phyloP scores from a whole-genome alignment of 164 flowering plant genomes.

The Sedum album region DNA sequence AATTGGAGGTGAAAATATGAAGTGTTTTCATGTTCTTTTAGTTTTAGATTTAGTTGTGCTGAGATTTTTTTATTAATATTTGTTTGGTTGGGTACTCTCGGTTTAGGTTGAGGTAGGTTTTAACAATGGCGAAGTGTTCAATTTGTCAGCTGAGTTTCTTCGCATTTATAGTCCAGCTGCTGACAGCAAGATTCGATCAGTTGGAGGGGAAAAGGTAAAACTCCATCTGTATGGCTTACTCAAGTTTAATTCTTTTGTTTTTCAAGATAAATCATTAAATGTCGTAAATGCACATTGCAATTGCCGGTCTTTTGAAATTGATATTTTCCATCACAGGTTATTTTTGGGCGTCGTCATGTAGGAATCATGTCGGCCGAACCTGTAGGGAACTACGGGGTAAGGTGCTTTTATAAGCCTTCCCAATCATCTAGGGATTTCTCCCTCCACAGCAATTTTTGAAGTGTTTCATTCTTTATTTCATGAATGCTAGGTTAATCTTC shows the following conservation, averaged over 20 bases:
- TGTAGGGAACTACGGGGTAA: constrained; percentile 93
- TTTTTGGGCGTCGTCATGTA: constrained; percentile 75
- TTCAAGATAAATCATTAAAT: too few species aligned
- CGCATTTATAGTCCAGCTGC: constrained; percentile 72
- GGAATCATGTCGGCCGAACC: constrained; percentile 97
- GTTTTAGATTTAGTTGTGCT: not conserved
- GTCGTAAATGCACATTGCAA: not conserved
- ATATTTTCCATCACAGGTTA: constrained; percentile 37
- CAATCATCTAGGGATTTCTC: not conserved
- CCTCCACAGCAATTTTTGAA: not conserved
- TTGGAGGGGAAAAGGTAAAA: constrained; percentile 82
- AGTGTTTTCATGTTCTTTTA: not conserved
- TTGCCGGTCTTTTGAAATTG: not conserved
- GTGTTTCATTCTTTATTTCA: constrained; percentile 10
- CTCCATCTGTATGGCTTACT: too few species aligned
- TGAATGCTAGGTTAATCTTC: constrained; percentile 51
- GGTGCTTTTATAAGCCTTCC: constrained; percentile 34
- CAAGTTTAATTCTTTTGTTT: too few species aligned
- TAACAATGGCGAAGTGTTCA: constrained; percentile 40
- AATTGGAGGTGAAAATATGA: not conserved
- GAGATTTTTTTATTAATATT: not conserved
- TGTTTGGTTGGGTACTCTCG: not conserved
- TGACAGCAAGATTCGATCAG: constrained; percentile 62
- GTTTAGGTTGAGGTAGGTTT: constrained; percentile 66
- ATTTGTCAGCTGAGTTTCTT: constrained; percentile 58